Conservation (phyloP, 208 protist species). For the Acanthamoeba lenticulata region DNA sequence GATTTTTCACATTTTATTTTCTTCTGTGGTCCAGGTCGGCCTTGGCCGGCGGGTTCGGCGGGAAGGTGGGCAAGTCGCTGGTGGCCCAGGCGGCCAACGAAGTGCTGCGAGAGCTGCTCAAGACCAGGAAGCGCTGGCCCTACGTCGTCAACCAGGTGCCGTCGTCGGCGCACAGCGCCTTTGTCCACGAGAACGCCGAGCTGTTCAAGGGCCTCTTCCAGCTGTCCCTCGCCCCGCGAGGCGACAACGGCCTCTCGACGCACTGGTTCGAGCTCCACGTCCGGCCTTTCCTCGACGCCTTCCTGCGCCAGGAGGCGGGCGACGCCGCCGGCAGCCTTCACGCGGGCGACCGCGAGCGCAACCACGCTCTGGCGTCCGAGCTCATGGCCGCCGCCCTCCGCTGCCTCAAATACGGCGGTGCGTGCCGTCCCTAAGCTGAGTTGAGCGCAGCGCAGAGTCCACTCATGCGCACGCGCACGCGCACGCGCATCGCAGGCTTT, state of each 20-base stretch:
- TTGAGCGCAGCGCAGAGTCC: background rate
- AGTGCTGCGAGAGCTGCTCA: background rate
- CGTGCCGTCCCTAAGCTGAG: background rate
- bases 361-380: background rate
- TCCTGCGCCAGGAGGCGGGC: background rate
- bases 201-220: slow-evolving; percentile 66
- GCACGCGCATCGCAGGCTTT: no score
- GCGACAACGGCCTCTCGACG: background rate
- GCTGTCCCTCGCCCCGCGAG: background rate
- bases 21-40: background rate
- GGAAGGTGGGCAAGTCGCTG: background rate
- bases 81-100: slow-evolving; percentile 17
- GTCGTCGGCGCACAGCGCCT: background rate
- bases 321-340: background rate
- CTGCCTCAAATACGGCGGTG: slow-evolving; percentile 18
- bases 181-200: background rate
- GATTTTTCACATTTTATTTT: background rate
- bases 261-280: background rate
- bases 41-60: background rate
- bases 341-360: slow-evolving; percentile 25
- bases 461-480: no score
- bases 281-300: background rate
- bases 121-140: background rate
- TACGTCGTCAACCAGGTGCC: slow-evolving; percentile 41
- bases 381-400: background rate